Conservation (phyloP, 352 stramenopile genomes). For the Pythium monospermum region DNA sequence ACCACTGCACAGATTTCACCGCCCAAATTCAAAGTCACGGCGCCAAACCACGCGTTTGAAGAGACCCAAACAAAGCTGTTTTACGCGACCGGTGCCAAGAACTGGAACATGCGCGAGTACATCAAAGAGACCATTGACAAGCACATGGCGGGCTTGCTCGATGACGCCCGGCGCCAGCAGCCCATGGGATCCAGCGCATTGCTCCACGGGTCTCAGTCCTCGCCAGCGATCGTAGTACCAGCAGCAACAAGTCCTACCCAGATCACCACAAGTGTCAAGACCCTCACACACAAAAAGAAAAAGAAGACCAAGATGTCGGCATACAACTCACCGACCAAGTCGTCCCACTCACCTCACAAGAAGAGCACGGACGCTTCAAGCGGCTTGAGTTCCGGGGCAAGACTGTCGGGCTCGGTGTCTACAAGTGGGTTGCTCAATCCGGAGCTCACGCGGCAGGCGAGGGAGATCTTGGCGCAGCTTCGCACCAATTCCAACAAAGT, state of each 20-base stretch:
- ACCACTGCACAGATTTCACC: neutral
- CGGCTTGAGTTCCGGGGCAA: slow-evolving; percentile 1
- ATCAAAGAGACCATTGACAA: slow-evolving; percentile 56
- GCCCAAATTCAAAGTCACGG: slow-evolving; percentile 19
- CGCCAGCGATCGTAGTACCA: slow-evolving; percentile 4
- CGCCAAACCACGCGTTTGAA: slow-evolving; percentile 28
- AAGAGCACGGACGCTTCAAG: no score
- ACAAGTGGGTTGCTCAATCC: slow-evolving; percentile 39
- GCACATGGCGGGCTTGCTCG: slow-evolving; percentile 19
- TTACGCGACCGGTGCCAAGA: slow-evolving; percentile 68
- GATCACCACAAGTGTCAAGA: neutral
- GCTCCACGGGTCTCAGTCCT: slow-evolving; percentile 10
- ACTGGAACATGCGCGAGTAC: slow-evolving; percentile 62
- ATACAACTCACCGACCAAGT: slow-evolving; percentile 7
- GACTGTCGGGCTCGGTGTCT: slow-evolving; percentile 13
- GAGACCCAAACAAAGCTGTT: slow-evolving; percentile 53
- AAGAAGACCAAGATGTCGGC: slow-evolving; percentile 6
- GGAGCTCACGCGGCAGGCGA: slow-evolving; percentile 48
- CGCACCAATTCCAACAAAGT: slow-evolving; percentile 73
- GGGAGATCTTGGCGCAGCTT: slow-evolving; percentile 51
- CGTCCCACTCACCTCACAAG: neutral
- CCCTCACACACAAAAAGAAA: neutral
- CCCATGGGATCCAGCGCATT: neutral
- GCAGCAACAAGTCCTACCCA: neutral
- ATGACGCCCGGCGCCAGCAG: neutral